Base-by-base conservation (phyloP, 1,284 basidiomycete species). In the Pascua sp. region DNA sequence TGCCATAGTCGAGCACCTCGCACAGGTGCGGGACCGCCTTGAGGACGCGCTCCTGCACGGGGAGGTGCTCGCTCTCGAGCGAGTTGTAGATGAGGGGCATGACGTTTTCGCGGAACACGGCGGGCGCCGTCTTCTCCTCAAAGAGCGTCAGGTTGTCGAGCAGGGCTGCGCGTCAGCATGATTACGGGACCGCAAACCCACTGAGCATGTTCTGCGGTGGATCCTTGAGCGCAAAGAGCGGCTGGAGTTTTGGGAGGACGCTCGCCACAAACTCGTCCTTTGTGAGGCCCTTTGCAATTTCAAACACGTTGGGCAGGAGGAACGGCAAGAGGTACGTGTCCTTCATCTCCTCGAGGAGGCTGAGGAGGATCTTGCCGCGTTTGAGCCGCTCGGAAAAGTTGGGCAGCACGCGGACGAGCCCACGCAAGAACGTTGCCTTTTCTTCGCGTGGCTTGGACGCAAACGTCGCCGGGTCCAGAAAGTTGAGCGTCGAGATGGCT, bases 271-370 rank as follows among this genome's bases (percentile, higher is more conserved):
- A 99, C 69, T 95, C 91, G 13, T 82, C 74, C 40, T 91, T 82
- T 16, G 86, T 85, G 46, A 98, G 80, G 36, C 86, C 83, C 61
- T 84, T 85, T 11, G 90, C 86, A 60, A 99, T 98, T 56, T 85
- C 83, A 70, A 98, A 96, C n/a, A 98, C 89, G 74, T 97, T 97
- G 1, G 95, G 95, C n/a, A 99, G 80, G 60, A 99, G 90, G 74
- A 96, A 96, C 1, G 96, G 95, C 49, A 99, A 78, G 2, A 97
- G 82, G 66, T 91, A 85, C 4, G 83, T 85, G 70, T 96, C 91
- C 82, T 93, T 96, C 91, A 95, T 94, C 88, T 91, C 93, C 79
- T 96, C 94, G 10, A 97, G 78, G n/a, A 97, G 81, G 24, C 89
- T 88, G 2, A 95, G 93, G n/a, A 98, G 79, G 53, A 98, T 89